Conservation (phyloP, 768 basidiomycete genomes). For the Lactarius sp. region DNA sequence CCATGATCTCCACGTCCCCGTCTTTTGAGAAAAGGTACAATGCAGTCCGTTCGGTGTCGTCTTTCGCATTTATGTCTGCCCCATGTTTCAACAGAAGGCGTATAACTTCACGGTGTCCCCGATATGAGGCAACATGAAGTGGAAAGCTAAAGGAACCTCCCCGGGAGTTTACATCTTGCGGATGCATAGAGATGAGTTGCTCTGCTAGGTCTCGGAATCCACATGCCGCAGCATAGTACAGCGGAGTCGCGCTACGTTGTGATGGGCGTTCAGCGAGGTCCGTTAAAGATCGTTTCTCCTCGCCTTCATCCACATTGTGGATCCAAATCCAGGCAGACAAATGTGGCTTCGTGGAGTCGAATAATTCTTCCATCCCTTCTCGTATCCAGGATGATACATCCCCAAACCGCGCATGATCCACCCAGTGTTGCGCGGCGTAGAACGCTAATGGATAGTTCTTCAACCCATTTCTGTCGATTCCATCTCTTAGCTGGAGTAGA, state of each 20-base stretch:
- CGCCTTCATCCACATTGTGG: background rate
- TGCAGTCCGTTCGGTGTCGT: too few relatives aligned
- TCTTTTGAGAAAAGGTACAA: too few relatives aligned
- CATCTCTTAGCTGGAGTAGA: background rate
- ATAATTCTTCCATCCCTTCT: background rate
- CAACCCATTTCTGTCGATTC: background rate
- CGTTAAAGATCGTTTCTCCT: background rate
- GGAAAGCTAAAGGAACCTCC: background rate
- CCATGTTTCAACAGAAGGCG: background rate
- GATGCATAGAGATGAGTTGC: background rate
- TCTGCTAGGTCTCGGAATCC: background rate
- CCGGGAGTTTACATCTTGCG: background rate
- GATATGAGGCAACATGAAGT: background rate
- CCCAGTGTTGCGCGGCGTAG: background rate
- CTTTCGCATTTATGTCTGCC: too few relatives aligned
- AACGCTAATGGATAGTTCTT: too few relatives aligned
- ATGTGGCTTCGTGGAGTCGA: background rate
- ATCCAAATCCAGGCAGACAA: background rate
- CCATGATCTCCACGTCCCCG: too few relatives aligned
- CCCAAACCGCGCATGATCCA: background rate
- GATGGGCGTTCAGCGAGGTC: background rate
- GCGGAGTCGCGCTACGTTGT: background rate
- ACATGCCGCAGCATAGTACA: conserved; percentile 4
- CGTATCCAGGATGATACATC: background rate
- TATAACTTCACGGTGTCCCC: background rate